Percentiles rank a stretch among this genome's conserved stretches.
Conservation (phyloP, 768 basidiomycete species). For the Tricholoma sp. region DNA sequence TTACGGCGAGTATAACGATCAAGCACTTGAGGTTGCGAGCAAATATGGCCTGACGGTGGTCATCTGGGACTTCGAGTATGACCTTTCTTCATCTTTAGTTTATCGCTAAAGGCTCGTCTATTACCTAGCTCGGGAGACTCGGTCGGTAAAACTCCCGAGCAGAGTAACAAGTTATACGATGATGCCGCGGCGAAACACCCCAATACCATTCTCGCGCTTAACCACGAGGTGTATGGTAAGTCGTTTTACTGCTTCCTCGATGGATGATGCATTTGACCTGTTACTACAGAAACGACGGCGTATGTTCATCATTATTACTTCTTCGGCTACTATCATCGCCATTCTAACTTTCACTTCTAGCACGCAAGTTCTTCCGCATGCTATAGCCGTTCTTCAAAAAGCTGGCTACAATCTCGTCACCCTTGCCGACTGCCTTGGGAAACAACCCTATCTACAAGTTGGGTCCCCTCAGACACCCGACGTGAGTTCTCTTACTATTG, state of each 20-base stretch:
- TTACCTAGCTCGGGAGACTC: slow-evolving; percentile 24
- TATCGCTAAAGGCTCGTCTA: not conserved
- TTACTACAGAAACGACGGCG: not conserved
- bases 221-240: slow-evolving; percentile 28
- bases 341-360: not conserved
- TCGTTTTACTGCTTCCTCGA: not conserved
- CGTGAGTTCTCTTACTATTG: slow-evolving; percentile 12
- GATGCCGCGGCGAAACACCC: slow-evolving; percentile 15
- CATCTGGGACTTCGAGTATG: slow-evolving; percentile 24
- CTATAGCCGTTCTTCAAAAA: slow-evolving; percentile 20
- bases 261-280: not conserved
- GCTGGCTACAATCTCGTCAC: slow-evolving; percentile 35
- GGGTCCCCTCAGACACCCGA: slow-evolving; percentile 15
- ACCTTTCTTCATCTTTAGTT: not conserved
- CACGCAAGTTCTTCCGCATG: slow-evolving; percentile 21
- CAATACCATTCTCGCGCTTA: slow-evolving; percentile 25
- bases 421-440: slow-evolving; percentile 33
- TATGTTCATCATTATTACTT: not conserved
- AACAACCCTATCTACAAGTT: slow-evolving; percentile 26
- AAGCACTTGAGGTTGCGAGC: slow-evolving; percentile 23
- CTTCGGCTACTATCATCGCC: not conserved
- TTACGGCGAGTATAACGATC: slow-evolving; percentile 35
- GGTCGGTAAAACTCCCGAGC: slow-evolving; percentile 15
- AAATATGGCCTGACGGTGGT: slow-evolving; percentile 16
- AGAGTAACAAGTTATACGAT: slow-evolving; percentile 21